Conservation (phyloP, 148 eudicot genomes). For the Heliosperma pusillum region DNA sequence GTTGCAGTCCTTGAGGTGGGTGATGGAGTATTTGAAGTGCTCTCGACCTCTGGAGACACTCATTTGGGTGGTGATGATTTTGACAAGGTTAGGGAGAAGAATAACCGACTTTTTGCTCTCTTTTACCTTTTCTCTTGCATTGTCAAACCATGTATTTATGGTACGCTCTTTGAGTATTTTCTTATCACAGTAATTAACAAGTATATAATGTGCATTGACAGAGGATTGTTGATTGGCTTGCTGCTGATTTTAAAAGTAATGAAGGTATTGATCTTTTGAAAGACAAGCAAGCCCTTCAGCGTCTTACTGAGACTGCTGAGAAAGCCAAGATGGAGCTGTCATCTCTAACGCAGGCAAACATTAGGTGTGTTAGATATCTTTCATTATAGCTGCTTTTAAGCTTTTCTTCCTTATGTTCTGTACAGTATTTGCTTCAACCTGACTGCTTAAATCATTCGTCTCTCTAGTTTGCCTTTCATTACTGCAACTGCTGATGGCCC, state of each 20-base stretch:
- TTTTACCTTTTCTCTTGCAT: not conserved
- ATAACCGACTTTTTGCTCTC: not conserved
- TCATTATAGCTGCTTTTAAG: not conserved
- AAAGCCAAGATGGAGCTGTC: slow-evolving; percentile 99
- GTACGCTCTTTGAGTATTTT: not conserved
- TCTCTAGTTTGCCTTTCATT: slow-evolving; percentile 78
- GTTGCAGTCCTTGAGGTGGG: slow-evolving; percentile 92
- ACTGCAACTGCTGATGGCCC: slow-evolving; percentile 99
- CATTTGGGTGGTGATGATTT: slow-evolving; percentile 99
- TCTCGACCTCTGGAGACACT: slow-evolving; percentile 96
- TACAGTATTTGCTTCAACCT: not conserved
- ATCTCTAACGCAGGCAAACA: slow-evolving; percentile 80
- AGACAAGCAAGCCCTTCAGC: slow-evolving; percentile 98
- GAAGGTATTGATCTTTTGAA: slow-evolving; percentile 93
- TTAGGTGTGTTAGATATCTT: slow-evolving; percentile 46
- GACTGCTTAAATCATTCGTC: slow-evolving; percentile 11
- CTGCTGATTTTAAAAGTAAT: slow-evolving; percentile 66
- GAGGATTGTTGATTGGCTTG: slow-evolving; percentile 98
- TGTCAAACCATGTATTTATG: not conserved
- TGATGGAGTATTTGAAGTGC: slow-evolving; percentile 98
- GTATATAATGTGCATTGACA: slow-evolving; percentile 26
- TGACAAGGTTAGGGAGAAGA: slow-evolving; percentile 59
- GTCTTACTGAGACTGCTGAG: slow-evolving; percentile 93
- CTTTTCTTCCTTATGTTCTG: not conserved
- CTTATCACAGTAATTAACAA: not conserved